Percentiles rank a stretch among this genome's conserved stretches.
Evolutionary conservation across 2,329 filamentous ascomycete genomes (phyloP).

Genomic region (Ceratocystis cubensis): DNA sequence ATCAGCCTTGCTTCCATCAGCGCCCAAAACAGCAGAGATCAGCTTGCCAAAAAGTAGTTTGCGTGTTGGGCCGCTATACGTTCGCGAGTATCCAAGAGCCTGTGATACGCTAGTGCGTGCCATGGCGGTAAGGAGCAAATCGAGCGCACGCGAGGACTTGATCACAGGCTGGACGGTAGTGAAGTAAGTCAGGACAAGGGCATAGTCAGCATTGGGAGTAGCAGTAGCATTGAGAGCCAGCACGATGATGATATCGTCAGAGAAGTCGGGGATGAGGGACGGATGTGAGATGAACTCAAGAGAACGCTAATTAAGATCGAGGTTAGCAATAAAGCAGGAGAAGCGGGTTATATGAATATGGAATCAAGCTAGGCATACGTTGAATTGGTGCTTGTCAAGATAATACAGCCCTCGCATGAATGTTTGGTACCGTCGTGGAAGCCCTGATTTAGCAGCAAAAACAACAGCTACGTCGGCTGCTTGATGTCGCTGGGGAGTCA

Average conservation of each 20-base stretch:
- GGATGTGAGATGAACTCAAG: conserved; percentile 69
- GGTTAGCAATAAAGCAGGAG: too few relatives aligned
- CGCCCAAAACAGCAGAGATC: conserved; percentile 44
- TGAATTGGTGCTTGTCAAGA: conserved; percentile 59
- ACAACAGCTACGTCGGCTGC: conserved; percentile 34
- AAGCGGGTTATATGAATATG: neutral
- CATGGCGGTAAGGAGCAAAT: conserved; percentile 57
- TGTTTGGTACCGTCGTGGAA: conserved; percentile 64
- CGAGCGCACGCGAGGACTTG: conserved; percentile 47
- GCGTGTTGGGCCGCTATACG: conserved; percentile 48
- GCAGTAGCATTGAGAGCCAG: conserved; percentile 51
- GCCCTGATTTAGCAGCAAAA: conserved; percentile 50
- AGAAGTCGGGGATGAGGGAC: conserved; percentile 65
- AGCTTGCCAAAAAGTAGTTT: conserved; percentile 55
- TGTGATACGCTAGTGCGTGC: conserved; percentile 55
- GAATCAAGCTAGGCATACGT: conserved; percentile 31
- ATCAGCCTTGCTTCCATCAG: conserved; percentile 29
- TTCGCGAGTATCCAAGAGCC: conserved; percentile 60
- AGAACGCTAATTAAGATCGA: conserved; percentile 37
- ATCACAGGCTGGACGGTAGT: conserved; percentile 62
- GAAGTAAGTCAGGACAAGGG: conserved; percentile 64
- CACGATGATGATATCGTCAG: conserved; percentile 64
- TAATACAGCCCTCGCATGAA: conserved; percentile 76
- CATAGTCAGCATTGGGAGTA: conserved; percentile 48
- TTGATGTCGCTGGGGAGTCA: conserved; percentile 40